Base-by-base conservation (phyloP, 495 filamentous ascomycete genomes). In the Aspergillus taichungensis region DNA sequence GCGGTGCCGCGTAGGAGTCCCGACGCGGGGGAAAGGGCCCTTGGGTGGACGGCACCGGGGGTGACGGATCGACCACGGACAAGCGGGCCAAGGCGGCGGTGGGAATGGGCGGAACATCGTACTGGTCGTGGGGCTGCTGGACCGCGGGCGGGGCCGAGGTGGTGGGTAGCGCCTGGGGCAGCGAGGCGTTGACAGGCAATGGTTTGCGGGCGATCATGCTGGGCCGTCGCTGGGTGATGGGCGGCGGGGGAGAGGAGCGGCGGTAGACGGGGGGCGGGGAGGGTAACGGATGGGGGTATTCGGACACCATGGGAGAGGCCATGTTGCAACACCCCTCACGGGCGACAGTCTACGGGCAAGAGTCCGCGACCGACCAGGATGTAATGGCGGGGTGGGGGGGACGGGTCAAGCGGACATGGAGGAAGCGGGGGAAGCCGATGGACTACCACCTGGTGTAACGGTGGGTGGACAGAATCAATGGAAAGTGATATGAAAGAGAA, bases 221-320 rank as follows among this genome's bases (percentile, higher is more conserved):
- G 47, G 51, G 31, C 28, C 55, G 46, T 30, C 44, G 43, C 34
- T 48, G 45, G 18, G 59, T 52, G 18, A 48, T 56, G 28, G 56
- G 46, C 35, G 59, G 57, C 27, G 61, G 51, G 11, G 54, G 64
- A 27, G 69, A 63, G 30, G 66, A 62, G 41, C 60, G 64, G 37
- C 68, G 57, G 48, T 71, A 71, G 41, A 64, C 67, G 27, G 69
- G 60, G 11, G 69, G 63, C 49, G 68, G 68, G 46, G 67, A 61
- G 28, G 68, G 57, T 30, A 66, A 43, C 27, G 62, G 51, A 30
- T 58, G 67, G 37, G 45, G 57, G 35, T 62, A 58, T 13, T 42
- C 37, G 40, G 48, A 49, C 36, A 53, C 53, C 18, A 62, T 45
- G 10, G 62, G 52, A 48, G 51, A 56, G 12, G 65, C 63, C 65